Base-by-base conservation (phyloP, 352 stramenopile genomes). In the Phytophthora sp. region DNA sequence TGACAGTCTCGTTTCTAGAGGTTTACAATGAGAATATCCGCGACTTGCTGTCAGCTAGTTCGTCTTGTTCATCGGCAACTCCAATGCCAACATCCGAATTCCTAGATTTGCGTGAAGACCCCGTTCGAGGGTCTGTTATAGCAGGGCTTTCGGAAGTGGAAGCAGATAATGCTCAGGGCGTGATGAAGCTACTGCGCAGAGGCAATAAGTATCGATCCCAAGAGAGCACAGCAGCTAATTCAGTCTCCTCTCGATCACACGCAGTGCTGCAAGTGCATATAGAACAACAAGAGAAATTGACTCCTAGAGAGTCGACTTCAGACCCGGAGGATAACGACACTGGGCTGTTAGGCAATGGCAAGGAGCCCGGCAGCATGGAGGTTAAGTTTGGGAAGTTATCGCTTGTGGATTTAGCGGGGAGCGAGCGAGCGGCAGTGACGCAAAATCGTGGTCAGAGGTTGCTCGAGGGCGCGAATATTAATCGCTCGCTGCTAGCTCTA, bases 11-110 rank as follows among this genome's bases (percentile, higher is more conserved):
- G 7, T 97, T 96, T 56, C 68, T 97, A 4, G 90, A 97, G 56
- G 86, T 97, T 24, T 98, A 98, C 84, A 98, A 98, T 51, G 92
- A 98, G 63, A 97, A 95, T 61, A 98, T 98, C 52, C 80, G 89
- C 4, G 94, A 98, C 69, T 60, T 98, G 36, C 69, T 98, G 1
- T 73, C 68, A 29, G 59, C 73, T 4, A 58, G 54, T 50, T 64
- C 57, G 2, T 69, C 71, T 8, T 69, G 57, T 6, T 72, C 71
- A 0, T 74, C 63, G 30, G 24, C 64, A 7, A 26, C 62, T 0
- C 53, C 47, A 2, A 71, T 65, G 51, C 45, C 67, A 26, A 62
- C 54, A 4, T 76, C 50, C 16, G 79, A 88, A 47, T 88, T 79
- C n/a, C 59, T 95, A 13, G 82, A 94, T 55, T 57, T 97, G 16